Base-by-base conservation (phyloP, 2,329 filamentous ascomycete genomes). In the Metarhizium brunneum region DNA sequence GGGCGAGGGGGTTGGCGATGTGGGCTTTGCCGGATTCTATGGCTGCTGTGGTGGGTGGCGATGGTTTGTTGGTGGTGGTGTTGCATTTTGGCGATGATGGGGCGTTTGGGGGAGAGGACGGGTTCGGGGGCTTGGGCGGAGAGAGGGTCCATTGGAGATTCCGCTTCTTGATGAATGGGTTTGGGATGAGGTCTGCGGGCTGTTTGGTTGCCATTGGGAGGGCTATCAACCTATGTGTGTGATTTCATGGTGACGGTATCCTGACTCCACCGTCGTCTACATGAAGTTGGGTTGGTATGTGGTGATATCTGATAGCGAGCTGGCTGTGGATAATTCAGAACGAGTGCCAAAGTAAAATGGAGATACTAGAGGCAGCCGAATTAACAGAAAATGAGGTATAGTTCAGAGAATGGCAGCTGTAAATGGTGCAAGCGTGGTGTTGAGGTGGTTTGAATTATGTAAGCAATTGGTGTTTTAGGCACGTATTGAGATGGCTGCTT, bases 111-210 rank as follows among this genome's bases (percentile, higher is more conserved):
- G 40, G 50, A 29, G 50, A 30, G 50, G 25, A 14, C 18, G 8
- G 11, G 36, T 25, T 10, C 10, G 38, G 20, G 42, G 42, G 20
- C 3, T 48, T 16, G 11, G 45, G 45, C 13, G 45, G 13, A 14
- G 45, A 25, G 20, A 76, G 60, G 6, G 65, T 71, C 76, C 75
- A 78, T 61, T 70, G 60, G 6, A 76, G 66, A 57, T 78, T 78
- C 25, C 67, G 66, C 58, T 71, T 75, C 63, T 78, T 78, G 58
- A 77, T 71, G 57, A 76, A 73, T 0, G 76, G 74, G 52, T 77
- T 78, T 2, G 69, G 58, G 8, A 77, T 71, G 52, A 77, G 61
- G 25, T 62, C 59, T 2, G 68, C 69, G 30, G 56, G 55, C 8
- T 29, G 38, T 47, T 58, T 56, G 18, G 52, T 32, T 25, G 54